These are phyloP conservation scores for Triglochin maritima DNA, from an alignment of 106 monocot genomes.

Conservation along the genomic window DNA sequence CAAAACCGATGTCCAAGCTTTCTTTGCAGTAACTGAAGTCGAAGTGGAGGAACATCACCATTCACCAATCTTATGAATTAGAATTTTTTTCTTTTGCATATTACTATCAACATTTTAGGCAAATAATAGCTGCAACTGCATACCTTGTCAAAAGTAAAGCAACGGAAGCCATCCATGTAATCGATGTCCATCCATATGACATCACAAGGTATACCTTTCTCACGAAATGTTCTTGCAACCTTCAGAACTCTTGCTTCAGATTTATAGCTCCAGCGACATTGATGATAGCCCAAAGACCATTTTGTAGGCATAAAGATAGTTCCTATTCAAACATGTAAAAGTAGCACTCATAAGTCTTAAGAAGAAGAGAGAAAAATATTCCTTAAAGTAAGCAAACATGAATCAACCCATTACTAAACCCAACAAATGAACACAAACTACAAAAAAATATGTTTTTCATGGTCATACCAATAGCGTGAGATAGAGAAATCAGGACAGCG, in stretches of 20 bases:
- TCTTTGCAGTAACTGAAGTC: too few species aligned
- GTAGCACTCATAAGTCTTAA: neutral
- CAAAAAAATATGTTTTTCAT: neutral
- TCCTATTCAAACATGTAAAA: slow-evolving; percentile 21
- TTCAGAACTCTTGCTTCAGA: slow-evolving; percentile 64
- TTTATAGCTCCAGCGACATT: slow-evolving; percentile 93
- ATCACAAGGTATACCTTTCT: slow-evolving; percentile 94
- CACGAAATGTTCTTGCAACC: slow-evolving; percentile 89
- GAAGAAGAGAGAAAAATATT: neutral
- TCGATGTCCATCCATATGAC: slow-evolving; percentile 99
- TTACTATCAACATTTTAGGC: neutral
- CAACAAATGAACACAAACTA: neutral
- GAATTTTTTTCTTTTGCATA: neutral
- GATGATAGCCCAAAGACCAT: slow-evolving; percentile 95
- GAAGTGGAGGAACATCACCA: too few species aligned
- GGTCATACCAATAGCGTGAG: slow-evolving; percentile 27
- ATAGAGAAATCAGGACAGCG: slow-evolving; percentile 17
- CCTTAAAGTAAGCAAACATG: neutral
- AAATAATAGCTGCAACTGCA: neutral
- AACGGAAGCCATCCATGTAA: slow-evolving; percentile 98
- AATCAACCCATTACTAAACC: neutral
- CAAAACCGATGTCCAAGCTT: too few species aligned
- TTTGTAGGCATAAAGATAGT: slow-evolving; percentile 98
- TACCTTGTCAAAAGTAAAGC: slow-evolving; percentile 95
- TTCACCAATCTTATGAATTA: too few species aligned